A percentile compares a stretch with the other conserved stretches of the same genome.
phyloP scores from a whole-genome alignment of 352 stramenopile genomes.

The Pythium insidiosum region DNA sequence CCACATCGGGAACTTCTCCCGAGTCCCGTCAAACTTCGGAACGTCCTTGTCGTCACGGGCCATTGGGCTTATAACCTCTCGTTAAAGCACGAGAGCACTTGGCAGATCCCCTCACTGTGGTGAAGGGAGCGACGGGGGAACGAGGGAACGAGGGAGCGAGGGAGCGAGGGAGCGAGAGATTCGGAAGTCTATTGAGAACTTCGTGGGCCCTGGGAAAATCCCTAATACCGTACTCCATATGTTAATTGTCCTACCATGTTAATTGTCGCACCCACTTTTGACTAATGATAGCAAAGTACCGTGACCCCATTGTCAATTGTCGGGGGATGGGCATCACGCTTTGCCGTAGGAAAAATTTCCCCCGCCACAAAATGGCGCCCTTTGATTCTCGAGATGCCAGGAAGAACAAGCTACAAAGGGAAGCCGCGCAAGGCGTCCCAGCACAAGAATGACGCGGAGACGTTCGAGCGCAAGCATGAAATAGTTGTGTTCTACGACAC shows the following conservation, averaged over 20 bases:
- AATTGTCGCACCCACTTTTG: conserved; percentile 4
- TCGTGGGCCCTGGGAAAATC: no score
- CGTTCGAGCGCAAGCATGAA: neutral
- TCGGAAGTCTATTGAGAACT: no score
- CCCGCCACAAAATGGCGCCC: conserved; percentile 1
- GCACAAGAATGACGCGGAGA: neutral
- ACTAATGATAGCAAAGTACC: conserved; percentile 3
- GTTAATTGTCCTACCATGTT: conserved; percentile 5
- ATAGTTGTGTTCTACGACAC: neutral
- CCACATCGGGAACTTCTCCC: no score
- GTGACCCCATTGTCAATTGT: conserved; percentile 2
- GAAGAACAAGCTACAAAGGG: neutral
- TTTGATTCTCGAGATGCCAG: conserved; percentile 4
- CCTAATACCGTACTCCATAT: conserved; percentile 4
- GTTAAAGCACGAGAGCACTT: no score
- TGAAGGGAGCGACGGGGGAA: no score
- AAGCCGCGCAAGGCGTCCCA: conserved; percentile 1
- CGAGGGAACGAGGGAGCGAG: no score
- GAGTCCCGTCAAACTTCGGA: no score
- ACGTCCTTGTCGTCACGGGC: no score
- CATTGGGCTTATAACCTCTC: no score
- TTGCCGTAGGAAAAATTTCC: neutral
- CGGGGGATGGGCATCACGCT: conserved; percentile 1
- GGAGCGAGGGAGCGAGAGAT: no score
- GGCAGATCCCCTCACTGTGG: no score